Evolutionary conservation across 768 basidiomycete genomes (phyloP).

Genomic region (Macrocybe gigantea): DNA sequence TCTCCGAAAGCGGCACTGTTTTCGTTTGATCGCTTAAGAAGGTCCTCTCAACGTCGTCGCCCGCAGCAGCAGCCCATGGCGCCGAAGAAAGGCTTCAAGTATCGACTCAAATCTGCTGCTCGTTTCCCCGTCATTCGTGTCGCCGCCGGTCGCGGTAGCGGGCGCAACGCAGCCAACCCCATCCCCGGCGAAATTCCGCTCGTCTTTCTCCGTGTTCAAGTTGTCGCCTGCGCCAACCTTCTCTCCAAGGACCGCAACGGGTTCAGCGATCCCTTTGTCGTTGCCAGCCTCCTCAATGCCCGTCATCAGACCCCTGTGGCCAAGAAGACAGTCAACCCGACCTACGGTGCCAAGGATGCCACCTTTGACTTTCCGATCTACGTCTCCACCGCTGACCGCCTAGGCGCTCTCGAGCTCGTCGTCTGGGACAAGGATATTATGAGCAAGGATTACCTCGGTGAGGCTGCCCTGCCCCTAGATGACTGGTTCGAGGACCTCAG

Average conservation of each 20-base stretch:
- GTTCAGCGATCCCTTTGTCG: slow-evolving; percentile 71
- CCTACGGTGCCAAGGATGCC: slow-evolving; percentile 59
- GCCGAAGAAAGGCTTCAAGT: slow-evolving; percentile 45
- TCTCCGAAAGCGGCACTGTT: too few relatives aligned
- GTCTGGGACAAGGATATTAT: slow-evolving; percentile 93
- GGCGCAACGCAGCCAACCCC: slow-evolving; percentile 30
- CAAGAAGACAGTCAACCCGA: slow-evolving; percentile 68
- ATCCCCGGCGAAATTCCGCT: slow-evolving; percentile 59
- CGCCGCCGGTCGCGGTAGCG: slow-evolving; percentile 26
- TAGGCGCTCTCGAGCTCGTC: slow-evolving; percentile 77
- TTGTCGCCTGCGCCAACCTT: slow-evolving; percentile 58
- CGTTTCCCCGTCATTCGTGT: slow-evolving; percentile 41
- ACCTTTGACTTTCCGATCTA: slow-evolving; percentile 91
- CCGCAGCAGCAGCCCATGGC: slow-evolving; percentile 17
- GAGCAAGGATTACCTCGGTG: slow-evolving; percentile 92
- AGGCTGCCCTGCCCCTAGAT: slow-evolving; percentile 70
- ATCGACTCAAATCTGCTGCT: slow-evolving; percentile 57
- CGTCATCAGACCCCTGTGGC: slow-evolving; percentile 69
- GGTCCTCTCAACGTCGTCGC: background rate
- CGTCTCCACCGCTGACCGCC: slow-evolving; percentile 62
- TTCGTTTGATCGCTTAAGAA: too few relatives aligned
- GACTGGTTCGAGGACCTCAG: slow-evolving; percentile 60
- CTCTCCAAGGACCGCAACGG: slow-evolving; percentile 61
- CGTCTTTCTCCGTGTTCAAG: slow-evolving; percentile 62
- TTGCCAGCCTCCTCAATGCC: slow-evolving; percentile 49